These are phyloP conservation scores for Aulographum hederae DNA, from an alignment of 2,329 filamentous ascomycete species.

Conservation along the genomic window DNA sequence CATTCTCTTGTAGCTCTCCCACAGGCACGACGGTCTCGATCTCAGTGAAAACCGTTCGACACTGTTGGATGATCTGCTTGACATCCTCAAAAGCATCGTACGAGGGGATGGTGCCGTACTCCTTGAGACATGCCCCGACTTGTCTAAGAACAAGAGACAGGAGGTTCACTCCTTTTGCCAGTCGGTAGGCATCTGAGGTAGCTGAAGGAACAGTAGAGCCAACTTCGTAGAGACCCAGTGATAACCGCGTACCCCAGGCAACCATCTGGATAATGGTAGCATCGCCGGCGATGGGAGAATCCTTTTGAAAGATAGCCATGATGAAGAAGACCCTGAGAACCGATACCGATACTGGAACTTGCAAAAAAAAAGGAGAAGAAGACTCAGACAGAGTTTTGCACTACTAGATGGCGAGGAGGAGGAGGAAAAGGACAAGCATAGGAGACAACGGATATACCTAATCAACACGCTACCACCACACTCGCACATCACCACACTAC, in stretches of 20 bases:
- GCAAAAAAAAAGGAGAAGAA: no score
- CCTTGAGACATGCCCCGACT: slow-evolving; percentile 17
- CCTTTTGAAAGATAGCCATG: no score
- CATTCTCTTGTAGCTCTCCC: slow-evolving; percentile 1
- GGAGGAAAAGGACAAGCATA: no score
- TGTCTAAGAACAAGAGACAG: slow-evolving; percentile 19
- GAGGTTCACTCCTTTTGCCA: slow-evolving; percentile 17
- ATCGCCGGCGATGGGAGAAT: no score
- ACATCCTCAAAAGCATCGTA: slow-evolving; percentile 16
- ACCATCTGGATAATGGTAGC: background rate
- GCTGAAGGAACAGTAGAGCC: background rate
- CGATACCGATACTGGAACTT: no score
- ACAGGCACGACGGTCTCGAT: slow-evolving; percentile 11
- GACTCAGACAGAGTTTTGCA: no score
- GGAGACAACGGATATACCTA: no score
- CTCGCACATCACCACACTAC: no score
- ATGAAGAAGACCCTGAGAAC: no score
- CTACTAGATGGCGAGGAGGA: no score
- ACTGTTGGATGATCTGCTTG: slow-evolving; percentile 16
- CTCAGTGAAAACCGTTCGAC: slow-evolving; percentile 11
- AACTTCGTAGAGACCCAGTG: background rate
- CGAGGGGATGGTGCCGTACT: slow-evolving; percentile 18
- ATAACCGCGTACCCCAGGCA: background rate
- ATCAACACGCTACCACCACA: no score
- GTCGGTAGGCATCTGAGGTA: slow-evolving; percentile 9